phyloP scores from a whole-genome alignment of 106 monocot genomes.

The Dioscorea alata region DNA sequence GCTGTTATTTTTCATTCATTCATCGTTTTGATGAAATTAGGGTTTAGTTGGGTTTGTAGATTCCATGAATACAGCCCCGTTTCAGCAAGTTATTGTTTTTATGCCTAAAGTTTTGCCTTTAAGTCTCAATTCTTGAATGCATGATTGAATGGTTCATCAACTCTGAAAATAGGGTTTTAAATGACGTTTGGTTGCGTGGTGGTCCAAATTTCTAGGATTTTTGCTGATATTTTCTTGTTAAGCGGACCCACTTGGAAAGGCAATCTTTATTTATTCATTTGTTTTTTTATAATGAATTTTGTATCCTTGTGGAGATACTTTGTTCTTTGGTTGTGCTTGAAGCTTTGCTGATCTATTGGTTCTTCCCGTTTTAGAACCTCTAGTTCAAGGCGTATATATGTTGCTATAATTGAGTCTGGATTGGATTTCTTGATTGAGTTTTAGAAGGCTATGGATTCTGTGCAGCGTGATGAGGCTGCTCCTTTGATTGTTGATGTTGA shows the following conservation, averaged over 20 bases:
- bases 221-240: too few species aligned
- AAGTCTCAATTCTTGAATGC: neutral
- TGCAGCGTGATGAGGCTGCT: slow-evolving; percentile 13
- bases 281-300: too few species aligned
- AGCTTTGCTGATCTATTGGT: too few species aligned
- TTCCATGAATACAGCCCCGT: neutral
- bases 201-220: too few species aligned
- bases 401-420: neutral
- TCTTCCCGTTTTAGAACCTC: too few species aligned
- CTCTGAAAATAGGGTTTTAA: neutral
- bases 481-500: slow-evolving; percentile 14
- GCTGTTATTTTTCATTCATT: neutral
- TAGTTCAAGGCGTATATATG: too few species aligned
- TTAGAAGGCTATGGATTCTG: slow-evolving; percentile 7
- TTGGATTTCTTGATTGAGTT: neutral
- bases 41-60: neutral
- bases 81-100: neutral
- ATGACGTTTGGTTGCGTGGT: neutral
- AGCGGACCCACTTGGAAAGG: too few species aligned
- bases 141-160: neutral
- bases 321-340: neutral
- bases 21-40: neutral
- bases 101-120: neutral
- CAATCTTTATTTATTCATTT: too few species aligned
- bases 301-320: neutral